Conservation (phyloP, 129 eudicot genomes). For the Deinandra increscens region DNA sequence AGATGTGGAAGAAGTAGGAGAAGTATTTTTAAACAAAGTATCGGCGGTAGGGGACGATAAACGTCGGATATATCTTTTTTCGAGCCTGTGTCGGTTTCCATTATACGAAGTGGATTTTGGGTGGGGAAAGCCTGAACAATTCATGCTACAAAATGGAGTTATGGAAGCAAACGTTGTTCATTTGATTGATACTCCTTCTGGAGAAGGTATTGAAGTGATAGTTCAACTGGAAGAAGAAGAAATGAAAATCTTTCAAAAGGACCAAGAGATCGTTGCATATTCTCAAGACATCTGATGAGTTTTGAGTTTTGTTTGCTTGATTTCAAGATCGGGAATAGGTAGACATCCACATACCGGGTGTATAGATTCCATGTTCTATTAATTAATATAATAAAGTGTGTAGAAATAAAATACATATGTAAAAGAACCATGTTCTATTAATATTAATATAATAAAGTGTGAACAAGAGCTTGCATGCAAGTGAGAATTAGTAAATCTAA, state of each 20-base stretch:
- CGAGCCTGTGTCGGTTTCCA: slow-evolving; percentile 18
- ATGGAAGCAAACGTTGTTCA: background rate
- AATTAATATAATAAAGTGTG: too few species aligned
- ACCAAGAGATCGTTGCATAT: slow-evolving; percentile 5
- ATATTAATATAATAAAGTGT: too few species aligned
- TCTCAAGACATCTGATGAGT: background rate
- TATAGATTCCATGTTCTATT: too few species aligned
- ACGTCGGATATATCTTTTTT: background rate
- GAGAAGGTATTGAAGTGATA: slow-evolving; percentile 23
- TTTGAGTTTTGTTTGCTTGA: too few species aligned
- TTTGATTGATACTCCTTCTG: slow-evolving; percentile 11
- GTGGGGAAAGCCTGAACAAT: slow-evolving; percentile 24
- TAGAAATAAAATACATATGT: too few species aligned
- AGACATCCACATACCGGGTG: too few species aligned
- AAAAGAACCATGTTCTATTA: too few species aligned
- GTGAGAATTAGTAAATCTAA: too few species aligned
- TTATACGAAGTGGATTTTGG: slow-evolving; percentile 29
- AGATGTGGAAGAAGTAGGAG: slow-evolving; percentile 11
- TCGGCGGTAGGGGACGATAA: background rate
- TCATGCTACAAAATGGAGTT: background rate
- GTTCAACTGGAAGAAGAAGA: slow-evolving; percentile 14
- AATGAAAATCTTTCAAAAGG: slow-evolving; percentile 14
- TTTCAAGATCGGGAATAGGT: too few species aligned
- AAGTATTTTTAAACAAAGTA: background rate
- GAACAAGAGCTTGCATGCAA: too few species aligned